Evolutionary conservation across 2,329 filamentous ascomycete genomes (phyloP), one percentile per base, ranked within the genome.

Genomic region (Penicillium janthinellum): DNA sequence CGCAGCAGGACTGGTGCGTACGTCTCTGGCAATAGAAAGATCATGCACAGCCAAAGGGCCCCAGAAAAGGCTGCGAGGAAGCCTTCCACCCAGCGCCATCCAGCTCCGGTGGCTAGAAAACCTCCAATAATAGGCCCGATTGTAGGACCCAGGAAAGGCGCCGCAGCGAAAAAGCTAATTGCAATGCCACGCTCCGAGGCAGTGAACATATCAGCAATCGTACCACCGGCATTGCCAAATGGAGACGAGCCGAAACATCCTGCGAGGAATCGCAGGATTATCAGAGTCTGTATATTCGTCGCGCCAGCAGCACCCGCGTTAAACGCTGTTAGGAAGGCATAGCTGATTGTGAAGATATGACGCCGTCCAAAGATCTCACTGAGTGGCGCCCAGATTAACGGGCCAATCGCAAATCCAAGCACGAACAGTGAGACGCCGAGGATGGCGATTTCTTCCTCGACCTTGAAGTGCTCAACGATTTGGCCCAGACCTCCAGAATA

Each of bases 31-130:
- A 74, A 54, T 12, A 70, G 50, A 11, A 70, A 58, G 22, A 64
- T 56, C 7, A 69, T 59, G 7, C 64, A 54, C 3, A 75, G 59
- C 70, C 84, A 87, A 37, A 88, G 79, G 6, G 81, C 73, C 10
- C 85, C 86, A 2, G 84, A 86, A 71, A 90, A 88, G 55, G 85
- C 84, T 39, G 84, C 81, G 65, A 86, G 82, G 49, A 89, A 73
- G 1, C 85, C 86, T 69, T 84, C 78, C 11, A 90, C 83, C 88
- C 88, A 90, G 65, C 87, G 79, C 88, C 88, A 90, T 10, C 87
- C 88, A 17, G 82, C 82, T 2, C 80, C 78, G 64, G 86, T 79
- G 5, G 84, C 84, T 1, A 90, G 77, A 70, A 90, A 91, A 1
- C 87, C 87, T 56, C 86, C 86, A 14, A 84, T 82, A 45, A 90